Percentiles rank a stretch among this genome's conserved stretches.
phyloP scores from a whole-genome alignment of 164 flowering plant genomes.

The Saururus chinensis region DNA sequence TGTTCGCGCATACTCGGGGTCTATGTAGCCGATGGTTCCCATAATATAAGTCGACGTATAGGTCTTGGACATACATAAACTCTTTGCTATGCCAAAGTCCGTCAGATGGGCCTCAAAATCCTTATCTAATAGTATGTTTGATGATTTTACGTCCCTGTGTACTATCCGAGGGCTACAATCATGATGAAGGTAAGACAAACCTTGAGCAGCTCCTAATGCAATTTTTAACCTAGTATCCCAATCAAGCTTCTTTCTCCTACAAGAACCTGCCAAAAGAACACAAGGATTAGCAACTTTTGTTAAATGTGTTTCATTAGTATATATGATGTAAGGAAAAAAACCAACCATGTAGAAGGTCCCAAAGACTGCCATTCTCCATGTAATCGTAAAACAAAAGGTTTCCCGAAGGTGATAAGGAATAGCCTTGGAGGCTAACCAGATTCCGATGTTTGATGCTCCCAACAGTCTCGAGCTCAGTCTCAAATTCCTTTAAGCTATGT shows the following conservation, averaged over 20 bases:
- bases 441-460: slow-evolving; percentile 97
- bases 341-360: slow-evolving; percentile 95
- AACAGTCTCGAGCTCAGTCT: slow-evolving; percentile 86
- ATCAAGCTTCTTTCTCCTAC: slow-evolving; percentile 62
- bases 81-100: slow-evolving; percentile 96
- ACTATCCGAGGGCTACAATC: slow-evolving; percentile 93
- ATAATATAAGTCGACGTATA: slow-evolving; percentile 79
- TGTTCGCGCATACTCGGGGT: slow-evolving; percentile 97
- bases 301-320: neutral
- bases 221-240: slow-evolving; percentile 81
- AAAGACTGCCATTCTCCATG: slow-evolving; percentile 99
- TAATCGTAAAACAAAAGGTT: slow-evolving; percentile 92
- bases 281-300: neutral
- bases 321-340: neutral
- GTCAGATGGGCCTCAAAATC: slow-evolving; percentile 92
- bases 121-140: slow-evolving; percentile 81
- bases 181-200: slow-evolving; percentile 90
- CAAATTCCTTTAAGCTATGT: slow-evolving; percentile 75
- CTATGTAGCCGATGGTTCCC: slow-evolving; percentile 99
- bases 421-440: slow-evolving; percentile 89
- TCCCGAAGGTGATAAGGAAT: slow-evolving; percentile 76
- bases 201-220: slow-evolving; percentile 90
- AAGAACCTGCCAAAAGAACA: slow-evolving; percentile 30
- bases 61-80: slow-evolving; percentile 58
- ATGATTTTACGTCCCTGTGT: slow-evolving; percentile 93